A percentile compares a stretch with the other conserved stretches of the same genome.
phyloP scores from a whole-genome alignment of 345 rosid species.

The Eucalyptus sp. region DNA sequence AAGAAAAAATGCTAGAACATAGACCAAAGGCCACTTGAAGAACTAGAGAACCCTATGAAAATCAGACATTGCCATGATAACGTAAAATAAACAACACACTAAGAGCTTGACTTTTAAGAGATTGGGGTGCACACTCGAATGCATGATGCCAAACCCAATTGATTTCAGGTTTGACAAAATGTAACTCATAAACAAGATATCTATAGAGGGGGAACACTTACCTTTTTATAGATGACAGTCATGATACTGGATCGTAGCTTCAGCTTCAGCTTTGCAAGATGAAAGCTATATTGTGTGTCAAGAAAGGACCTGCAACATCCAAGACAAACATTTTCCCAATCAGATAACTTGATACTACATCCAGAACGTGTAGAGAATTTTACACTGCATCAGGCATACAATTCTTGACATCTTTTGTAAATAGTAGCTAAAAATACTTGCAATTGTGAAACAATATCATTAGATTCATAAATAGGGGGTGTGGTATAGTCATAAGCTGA shows the following conservation, averaged over 20 bases:
- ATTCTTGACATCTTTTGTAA: neutral
- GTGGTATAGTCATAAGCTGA: neutral
- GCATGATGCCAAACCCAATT: neutral
- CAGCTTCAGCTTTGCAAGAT: slow-evolving; percentile 66
- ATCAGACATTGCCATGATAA: neutral
- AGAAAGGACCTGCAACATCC: slow-evolving; percentile 66
- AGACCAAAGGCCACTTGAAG: neutral
- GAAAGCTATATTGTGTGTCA: slow-evolving; percentile 75
- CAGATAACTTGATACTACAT: neutral
- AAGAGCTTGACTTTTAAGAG: neutral
- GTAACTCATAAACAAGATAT: neutral
- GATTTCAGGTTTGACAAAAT: neutral
- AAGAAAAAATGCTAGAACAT: neutral
- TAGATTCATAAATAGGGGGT: neutral
- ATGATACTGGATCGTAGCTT: slow-evolving; percentile 80
- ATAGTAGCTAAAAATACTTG: neutral
- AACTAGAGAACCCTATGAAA: neutral
- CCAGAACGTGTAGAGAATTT: neutral
- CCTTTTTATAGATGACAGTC: slow-evolving; percentile 77
- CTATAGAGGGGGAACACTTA: neutral
- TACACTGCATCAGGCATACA: neutral
- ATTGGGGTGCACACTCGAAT: neutral
- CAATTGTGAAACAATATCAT: neutral
- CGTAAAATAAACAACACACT: neutral
- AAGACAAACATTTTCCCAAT: neutral